phyloP scores from a whole-genome alignment of 345 rosid genomes.

The Eucalyptus cladocalyx region DNA sequence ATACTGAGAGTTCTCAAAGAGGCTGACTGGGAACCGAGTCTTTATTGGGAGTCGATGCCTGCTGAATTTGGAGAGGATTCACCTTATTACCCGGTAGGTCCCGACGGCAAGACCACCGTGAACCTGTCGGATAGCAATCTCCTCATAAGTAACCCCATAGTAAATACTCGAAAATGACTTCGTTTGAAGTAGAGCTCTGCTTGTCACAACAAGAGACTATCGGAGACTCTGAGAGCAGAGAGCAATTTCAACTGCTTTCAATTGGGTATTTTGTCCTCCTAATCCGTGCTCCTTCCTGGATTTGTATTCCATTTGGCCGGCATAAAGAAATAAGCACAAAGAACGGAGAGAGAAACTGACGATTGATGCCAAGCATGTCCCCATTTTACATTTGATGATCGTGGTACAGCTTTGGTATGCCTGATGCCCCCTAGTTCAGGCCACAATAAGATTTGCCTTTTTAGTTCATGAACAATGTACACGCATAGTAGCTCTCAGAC shows the following conservation, averaged over 20 bases:
- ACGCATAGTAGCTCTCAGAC: background rate
- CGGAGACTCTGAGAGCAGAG: background rate
- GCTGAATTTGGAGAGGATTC: slow-evolving; percentile 40
- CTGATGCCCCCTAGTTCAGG: background rate
- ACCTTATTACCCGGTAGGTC: background rate
- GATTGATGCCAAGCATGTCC: background rate
- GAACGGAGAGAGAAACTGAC: background rate
- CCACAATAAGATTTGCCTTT: background rate
- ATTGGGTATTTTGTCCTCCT: background rate
- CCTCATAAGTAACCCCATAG: background rate
- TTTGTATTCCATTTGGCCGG: background rate
- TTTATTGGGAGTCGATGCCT: slow-evolving; percentile 41
- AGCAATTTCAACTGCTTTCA: background rate
- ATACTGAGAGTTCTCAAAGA: slow-evolving; percentile 38
- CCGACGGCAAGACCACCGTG: background rate
- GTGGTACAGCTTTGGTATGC: background rate
- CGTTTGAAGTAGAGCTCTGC: background rate
- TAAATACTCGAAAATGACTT: background rate
- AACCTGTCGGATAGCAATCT: background rate
- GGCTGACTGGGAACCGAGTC: slow-evolving; percentile 71
- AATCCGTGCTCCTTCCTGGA: background rate
- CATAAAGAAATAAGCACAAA: background rate
- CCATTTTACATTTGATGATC: background rate
- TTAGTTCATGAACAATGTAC: background rate
- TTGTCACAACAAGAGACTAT: background rate